phyloP scores from a whole-genome alignment of 345 rosid species.

The Acer saccharum region DNA sequence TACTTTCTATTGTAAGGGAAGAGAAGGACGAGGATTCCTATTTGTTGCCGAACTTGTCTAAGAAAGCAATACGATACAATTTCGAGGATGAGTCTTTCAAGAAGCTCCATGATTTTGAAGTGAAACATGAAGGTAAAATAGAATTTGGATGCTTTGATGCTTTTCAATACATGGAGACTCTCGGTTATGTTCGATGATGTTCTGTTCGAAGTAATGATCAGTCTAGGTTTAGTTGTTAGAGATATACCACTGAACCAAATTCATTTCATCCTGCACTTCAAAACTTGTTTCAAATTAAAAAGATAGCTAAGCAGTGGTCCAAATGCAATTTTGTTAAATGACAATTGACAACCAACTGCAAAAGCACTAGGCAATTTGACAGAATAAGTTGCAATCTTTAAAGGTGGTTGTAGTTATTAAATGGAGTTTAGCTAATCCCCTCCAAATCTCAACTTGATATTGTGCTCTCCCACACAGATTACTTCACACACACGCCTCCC shows the following conservation, averaged over 20 bases:
- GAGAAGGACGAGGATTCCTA: conserved; percentile 35
- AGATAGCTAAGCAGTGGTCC: not conserved
- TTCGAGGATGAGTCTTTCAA: conserved; percentile 26
- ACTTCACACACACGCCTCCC: not conserved
- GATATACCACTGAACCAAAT: too few species aligned
- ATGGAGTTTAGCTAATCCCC: not conserved
- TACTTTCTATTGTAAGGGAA: conserved; percentile 24
- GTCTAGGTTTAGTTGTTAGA: too few species aligned
- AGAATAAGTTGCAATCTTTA: not conserved
- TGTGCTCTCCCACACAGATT: conserved; percentile 1
- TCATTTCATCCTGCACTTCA: too few species aligned
- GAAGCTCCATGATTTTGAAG: conserved; percentile 23
- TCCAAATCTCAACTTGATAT: conserved; percentile 13
- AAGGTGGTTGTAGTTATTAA: not conserved
- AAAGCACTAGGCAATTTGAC: conserved; percentile 13
- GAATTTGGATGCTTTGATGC: conserved; percentile 15
- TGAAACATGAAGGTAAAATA: not conserved
- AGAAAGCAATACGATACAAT: conserved; percentile 24
- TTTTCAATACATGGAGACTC: conserved; percentile 19
- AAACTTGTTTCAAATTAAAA: too few species aligned
- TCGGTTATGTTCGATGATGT: conserved; percentile 19
- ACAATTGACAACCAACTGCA: not conserved
- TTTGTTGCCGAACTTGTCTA: conserved; percentile 34
- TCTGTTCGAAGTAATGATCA: too few species aligned
- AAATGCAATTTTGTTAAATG: not conserved